Percentiles rank a stretch among this genome's conserved stretches.
Evolutionary conservation across 192 early-diverging fungal genomes (phyloP).

Genomic region (Linnemannia schmuckeri): DNA sequence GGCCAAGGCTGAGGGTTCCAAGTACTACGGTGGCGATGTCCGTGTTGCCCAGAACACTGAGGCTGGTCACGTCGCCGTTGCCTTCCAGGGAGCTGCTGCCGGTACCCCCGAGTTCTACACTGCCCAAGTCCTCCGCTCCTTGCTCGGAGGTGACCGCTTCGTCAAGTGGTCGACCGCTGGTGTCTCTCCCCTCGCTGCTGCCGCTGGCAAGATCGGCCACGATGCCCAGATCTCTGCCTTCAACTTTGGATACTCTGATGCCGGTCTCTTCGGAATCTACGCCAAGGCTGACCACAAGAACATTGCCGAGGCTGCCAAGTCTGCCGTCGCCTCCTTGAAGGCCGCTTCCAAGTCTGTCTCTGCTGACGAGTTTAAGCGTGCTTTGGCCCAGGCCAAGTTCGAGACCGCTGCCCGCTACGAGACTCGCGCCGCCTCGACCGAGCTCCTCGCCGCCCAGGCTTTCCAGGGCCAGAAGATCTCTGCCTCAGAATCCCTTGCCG

Average conservation of each 20-base stretch:
- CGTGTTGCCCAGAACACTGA: constrained; percentile 75
- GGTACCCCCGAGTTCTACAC: constrained; percentile 73
- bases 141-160: constrained; percentile 72
- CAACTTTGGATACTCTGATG: constrained; percentile 89
- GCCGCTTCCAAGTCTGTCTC: constrained; percentile 62
- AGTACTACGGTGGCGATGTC: constrained; percentile 89
- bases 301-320: constrained; percentile 71
- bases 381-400: constrained; percentile 75
- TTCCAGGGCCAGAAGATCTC: constrained; percentile 46
- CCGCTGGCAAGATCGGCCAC: constrained; percentile 66
- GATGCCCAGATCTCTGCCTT: constrained; percentile 79
- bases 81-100: constrained; percentile 78
- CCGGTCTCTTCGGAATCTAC: constrained; percentile 90
- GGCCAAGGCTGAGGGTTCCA: constrained; percentile 55
- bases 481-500: constrained; percentile 36
- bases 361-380: constrained; percentile 72
- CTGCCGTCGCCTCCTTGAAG: constrained; percentile 72
- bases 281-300: constrained; percentile 72
- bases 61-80: constrained; percentile 82
- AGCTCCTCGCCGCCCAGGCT: constrained; percentile 61
- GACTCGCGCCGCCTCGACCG: constrained; percentile 61
- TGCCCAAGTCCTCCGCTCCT: constrained; percentile 70
- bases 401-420: constrained; percentile 62
- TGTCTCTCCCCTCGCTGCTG: constrained; percentile 74
- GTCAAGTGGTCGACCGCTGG: constrained; percentile 73